A percentile compares a stretch with the other conserved stretches of the same genome.
Conservation (phyloP, 257 asterid genomes). For the Fraxinus quadrangulata region DNA sequence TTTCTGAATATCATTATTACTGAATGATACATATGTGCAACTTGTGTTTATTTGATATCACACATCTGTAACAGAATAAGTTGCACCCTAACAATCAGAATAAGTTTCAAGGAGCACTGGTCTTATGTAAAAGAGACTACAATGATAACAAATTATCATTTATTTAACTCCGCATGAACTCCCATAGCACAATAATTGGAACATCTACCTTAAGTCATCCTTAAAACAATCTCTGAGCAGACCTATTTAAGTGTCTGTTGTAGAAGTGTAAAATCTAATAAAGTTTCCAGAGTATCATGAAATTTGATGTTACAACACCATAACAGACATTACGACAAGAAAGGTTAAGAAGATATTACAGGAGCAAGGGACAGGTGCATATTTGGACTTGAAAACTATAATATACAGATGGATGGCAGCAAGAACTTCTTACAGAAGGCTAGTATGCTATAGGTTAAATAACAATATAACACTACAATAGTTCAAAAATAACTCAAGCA, state of each 20-base stretch:
- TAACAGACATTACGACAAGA: neutral
- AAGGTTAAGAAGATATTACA: neutral
- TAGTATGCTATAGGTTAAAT: neutral
- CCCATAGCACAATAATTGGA: neutral
- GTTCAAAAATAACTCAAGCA: neutral
- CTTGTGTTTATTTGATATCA: neutral
- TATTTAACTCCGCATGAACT: neutral
- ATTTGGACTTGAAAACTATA: constrained; percentile 1
- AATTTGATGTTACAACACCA: neutral
- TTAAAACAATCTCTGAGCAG: neutral
- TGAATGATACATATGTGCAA: neutral
- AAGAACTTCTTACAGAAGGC: neutral
- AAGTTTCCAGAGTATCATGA: neutral
- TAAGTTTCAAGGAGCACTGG: neutral
- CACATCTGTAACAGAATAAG: neutral
- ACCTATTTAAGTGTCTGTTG: neutral
- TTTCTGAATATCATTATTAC: neutral
- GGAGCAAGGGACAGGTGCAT: neutral
- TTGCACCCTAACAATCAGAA: neutral
- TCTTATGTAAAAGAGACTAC: neutral
- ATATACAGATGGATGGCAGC: neutral
- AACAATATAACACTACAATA: neutral
- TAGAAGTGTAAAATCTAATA: neutral
- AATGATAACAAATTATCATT: neutral
- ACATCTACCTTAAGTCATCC: neutral